Base-by-base conservation (phyloP, 2,329 filamentous ascomycete species). In the Sclerotinia sclerotiorum region DNA sequence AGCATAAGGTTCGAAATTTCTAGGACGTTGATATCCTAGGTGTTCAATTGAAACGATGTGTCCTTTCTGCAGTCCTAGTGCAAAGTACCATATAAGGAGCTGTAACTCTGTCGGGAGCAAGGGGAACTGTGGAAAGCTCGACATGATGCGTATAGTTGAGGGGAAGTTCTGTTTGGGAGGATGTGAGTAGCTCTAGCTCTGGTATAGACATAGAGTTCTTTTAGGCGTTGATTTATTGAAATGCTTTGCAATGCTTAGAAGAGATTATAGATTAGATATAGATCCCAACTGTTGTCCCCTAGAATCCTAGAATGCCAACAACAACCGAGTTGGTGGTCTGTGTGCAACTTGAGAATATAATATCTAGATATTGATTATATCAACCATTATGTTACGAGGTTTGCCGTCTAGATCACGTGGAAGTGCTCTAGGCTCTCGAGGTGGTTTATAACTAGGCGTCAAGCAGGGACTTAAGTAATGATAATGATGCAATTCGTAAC, bases 61-160 rank as follows among this genome's bases (percentile, higher is more conserved):
- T 42, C 60, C 60, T n/a, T 51, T 32, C 5, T 62, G 60, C 13
- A 21, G n/a, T 24, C 35, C 46, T 4, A 62, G 15, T 44, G 62
- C 62, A 8, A 42, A 35, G 44, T 55, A 10, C 62, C 62, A 65
- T n/a, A 65, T n/a, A 6, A 44, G n/a, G 29, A 65, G 62, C 21
- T 55, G n/a, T 17, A 65, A 24, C 49, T 55, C 62, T 3, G 3
- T 44, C 21, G 62, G 62, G 2, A 65, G 35, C 17, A 32, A 32
- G 13, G 49, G 3, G 24, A 65, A 65, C 6, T 29, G 48, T 44
- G 62, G 17, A 24, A 65, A 65, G 39, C n/a, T 55, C 3, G 62
- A 44, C 62, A 65, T 55, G 6, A n/a, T 65, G 60, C 19, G 46
- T 21, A 21, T 39, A 13, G 6, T 42, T 10, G 46, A 24, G n/a